Percentiles rank a stretch among this genome's conserved stretches.
These are phyloP conservation scores for Harrya chromipes DNA, from an alignment of 768 basidiomycete species.

Conservation along the genomic window DNA sequence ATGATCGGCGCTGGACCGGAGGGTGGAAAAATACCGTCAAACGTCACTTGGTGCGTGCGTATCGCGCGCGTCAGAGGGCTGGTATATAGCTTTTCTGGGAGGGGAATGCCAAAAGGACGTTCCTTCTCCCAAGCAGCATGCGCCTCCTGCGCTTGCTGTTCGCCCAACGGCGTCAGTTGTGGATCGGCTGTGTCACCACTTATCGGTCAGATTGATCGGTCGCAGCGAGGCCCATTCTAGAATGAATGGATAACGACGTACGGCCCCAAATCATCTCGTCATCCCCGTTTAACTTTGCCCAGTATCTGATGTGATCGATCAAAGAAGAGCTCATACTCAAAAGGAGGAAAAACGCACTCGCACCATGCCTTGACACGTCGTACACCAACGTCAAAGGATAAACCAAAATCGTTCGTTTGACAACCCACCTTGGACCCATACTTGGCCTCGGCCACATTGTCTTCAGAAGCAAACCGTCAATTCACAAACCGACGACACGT, in stretches of 20 bases:
- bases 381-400: not conserved
- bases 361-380: conserved; percentile 47
- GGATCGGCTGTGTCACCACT: conserved; percentile 33
- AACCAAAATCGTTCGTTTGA: not conserved
- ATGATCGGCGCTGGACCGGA: conserved; percentile 37
- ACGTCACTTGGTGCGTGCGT: conserved; percentile 53
- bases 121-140: conserved; percentile 16
- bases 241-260: conserved; percentile 33
- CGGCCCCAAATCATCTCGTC: conserved; percentile 72
- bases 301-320: conserved; percentile 41
- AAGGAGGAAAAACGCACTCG: conserved; percentile 39
- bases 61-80: conserved; percentile 62
- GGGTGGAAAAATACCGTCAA: conserved; percentile 36
- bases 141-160: conserved; percentile 46
- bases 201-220: not conserved
- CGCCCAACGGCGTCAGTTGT: conserved; percentile 55
- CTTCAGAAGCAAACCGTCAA: conserved; percentile 30
- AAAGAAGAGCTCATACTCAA: not conserved
- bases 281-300: conserved; percentile 63
- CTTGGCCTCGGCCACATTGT: conserved; percentile 67
- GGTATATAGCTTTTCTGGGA: conserved; percentile 20
- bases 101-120: conserved; percentile 11
- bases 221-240: too few species aligned
- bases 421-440: conserved; percentile 49
- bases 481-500: not conserved